These are phyloP conservation scores for Erythrobasidium hasegawianum DNA, from an alignment of 1,284 basidiomycete genomes.

Conservation along the genomic window DNA sequence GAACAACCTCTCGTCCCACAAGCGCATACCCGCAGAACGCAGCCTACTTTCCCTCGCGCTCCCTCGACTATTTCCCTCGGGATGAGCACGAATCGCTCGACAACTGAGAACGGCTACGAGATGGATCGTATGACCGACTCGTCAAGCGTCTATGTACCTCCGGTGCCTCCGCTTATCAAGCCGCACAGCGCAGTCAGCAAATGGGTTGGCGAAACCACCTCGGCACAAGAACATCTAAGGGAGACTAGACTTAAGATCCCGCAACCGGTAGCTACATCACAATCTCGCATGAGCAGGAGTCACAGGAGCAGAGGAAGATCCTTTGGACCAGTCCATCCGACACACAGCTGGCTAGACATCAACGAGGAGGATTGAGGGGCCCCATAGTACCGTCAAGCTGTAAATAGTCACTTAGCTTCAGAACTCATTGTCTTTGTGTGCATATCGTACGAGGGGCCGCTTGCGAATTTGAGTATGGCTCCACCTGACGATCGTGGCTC, in stretches of 20 bases:
- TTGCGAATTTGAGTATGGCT: no score
- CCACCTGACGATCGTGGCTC: no score
- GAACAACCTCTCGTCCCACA: neutral
- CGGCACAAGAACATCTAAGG: neutral
- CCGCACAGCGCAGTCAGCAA: neutral
- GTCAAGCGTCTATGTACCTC: neutral
- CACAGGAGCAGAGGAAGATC: neutral
- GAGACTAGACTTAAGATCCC: neutral
- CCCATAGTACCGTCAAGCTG: no score
- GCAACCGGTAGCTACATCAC: neutral
- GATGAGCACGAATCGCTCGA: neutral
- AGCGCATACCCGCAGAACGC: neutral
- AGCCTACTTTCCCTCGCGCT: conserved; percentile 4
- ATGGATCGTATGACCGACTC: neutral
- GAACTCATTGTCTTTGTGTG: no score
- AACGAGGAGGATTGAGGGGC: conserved; percentile 17
- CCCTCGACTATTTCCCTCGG: neutral
- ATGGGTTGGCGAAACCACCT: conserved; percentile 3
- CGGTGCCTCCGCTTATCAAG: neutral
- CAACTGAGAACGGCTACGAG: neutral
- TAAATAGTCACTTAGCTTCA: no score
- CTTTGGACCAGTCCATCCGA: neutral
- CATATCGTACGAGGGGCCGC: no score
- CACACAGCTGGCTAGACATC: conserved; percentile 26
- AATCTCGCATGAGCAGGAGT: neutral